phyloP scores from a whole-genome alignment of 257 asterid genomes.

The Eustoma russellianum region DNA sequence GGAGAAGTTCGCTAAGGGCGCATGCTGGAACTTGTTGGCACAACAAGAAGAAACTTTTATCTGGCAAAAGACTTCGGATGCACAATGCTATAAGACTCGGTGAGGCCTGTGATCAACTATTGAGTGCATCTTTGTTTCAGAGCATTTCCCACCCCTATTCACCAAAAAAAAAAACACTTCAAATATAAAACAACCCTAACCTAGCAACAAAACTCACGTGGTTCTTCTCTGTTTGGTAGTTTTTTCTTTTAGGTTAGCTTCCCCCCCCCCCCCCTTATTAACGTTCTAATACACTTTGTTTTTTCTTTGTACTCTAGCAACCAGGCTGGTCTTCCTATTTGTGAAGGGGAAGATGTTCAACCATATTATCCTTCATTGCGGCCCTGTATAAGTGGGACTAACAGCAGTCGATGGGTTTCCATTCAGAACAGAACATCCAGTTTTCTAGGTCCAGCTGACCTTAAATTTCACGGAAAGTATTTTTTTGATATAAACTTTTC shows the following conservation, averaged over 20 bases:
- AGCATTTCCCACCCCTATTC: background rate
- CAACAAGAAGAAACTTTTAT: conserved; percentile 76
- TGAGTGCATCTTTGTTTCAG: background rate
- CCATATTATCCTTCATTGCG: conserved; percentile 69
- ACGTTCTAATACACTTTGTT: background rate
- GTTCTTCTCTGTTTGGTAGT: too few relatives aligned
- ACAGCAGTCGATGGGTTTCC: conserved; percentile 71
- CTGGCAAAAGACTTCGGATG: conserved; percentile 83
- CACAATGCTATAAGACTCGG: conserved; percentile 65
- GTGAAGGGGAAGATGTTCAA: conserved; percentile 63
- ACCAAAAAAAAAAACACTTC: too few relatives aligned
- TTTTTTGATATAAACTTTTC: conserved; percentile 2
- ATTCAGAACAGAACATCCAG: conserved; percentile 52
- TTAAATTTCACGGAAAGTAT: conserved; percentile 62
- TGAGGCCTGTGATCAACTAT: conserved; percentile 20
- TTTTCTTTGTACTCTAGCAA: conserved; percentile 21
- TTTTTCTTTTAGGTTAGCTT: too few relatives aligned
- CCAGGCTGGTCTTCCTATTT: conserved; percentile 46
- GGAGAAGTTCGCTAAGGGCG: conserved; percentile 51
- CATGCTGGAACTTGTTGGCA: conserved; percentile 76
- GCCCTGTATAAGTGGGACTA: conserved; percentile 60
- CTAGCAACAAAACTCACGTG: too few relatives aligned
- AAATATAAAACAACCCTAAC: too few relatives aligned
- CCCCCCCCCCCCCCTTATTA: background rate
- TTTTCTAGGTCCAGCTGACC: conserved; percentile 38